Evolutionary conservation across 2,329 filamentous ascomycete genomes (phyloP).

Genomic region (Simplicillium aogashimaense): DNA sequence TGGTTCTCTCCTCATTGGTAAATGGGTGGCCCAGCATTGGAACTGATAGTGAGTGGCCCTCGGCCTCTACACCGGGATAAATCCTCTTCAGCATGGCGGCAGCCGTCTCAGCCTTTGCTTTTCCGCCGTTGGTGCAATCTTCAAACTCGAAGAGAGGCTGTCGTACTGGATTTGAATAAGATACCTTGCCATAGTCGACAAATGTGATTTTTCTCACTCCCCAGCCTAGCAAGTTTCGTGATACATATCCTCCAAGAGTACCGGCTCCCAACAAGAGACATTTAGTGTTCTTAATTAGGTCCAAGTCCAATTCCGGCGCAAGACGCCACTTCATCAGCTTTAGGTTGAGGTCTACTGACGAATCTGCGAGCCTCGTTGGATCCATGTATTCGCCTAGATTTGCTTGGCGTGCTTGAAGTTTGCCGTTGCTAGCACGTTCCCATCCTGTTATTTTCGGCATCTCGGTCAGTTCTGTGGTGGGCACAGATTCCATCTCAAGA

Average conservation of each 20-base stretch:
- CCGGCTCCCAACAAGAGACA: conserved; percentile 88
- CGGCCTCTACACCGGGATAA: conserved; percentile 79
- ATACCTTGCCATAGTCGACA: conserved; percentile 86
- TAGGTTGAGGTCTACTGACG: conserved; percentile 89
- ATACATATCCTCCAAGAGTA: conserved; percentile 88
- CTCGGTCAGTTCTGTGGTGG: conserved; percentile 31
- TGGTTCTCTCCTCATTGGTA: conserved; percentile 58
- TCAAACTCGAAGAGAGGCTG: conserved; percentile 87
- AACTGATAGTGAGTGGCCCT: conserved; percentile 73
- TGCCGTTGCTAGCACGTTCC: conserved; percentile 75
- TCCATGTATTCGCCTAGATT: conserved; percentile 93
- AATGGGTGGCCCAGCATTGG: conserved; percentile 95
- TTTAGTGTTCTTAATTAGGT: conserved; percentile 79
- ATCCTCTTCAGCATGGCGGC: conserved; percentile 74
- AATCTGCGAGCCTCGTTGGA: conserved; percentile 75
- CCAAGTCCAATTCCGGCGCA: conserved; percentile 76
- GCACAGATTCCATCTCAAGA: conserved; percentile 43
- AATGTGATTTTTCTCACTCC: conserved; percentile 93
- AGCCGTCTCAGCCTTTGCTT: conserved; percentile 71
- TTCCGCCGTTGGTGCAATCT: conserved; percentile 79
- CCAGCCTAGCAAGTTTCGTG: conserved; percentile 88
- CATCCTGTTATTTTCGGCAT: conserved; percentile 93
- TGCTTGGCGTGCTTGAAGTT: conserved; percentile 66
- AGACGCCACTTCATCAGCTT: conserved; percentile 99
- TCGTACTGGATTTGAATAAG: conserved; percentile 91